These are phyloP conservation scores for Calvatia gigantea DNA, from an alignment of 768 basidiomycete genomes.

Conservation along the genomic window DNA sequence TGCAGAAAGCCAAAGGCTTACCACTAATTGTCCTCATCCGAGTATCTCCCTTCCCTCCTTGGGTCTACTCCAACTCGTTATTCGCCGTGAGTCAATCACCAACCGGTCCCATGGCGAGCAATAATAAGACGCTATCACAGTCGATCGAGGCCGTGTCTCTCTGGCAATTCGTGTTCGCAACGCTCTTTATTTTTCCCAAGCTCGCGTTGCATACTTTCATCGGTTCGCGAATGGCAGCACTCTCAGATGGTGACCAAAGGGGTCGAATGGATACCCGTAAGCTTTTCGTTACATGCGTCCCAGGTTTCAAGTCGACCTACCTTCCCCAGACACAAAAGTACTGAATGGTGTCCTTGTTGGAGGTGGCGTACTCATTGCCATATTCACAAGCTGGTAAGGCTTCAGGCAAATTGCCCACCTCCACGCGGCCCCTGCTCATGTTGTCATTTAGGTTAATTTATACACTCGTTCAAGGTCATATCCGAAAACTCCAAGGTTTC, in stretches of 20 bases:
- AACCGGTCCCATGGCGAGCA: not conserved
- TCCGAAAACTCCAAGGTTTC: slow-evolving; percentile 47
- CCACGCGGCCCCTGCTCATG: slow-evolving; percentile 11
- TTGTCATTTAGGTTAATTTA: slow-evolving; percentile 56
- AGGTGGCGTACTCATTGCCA: slow-evolving; percentile 54
- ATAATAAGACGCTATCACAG: slow-evolving; percentile 26
- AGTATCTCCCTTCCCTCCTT: slow-evolving; percentile 79
- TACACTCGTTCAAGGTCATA: slow-evolving; percentile 57
- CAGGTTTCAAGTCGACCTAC: slow-evolving; percentile 7
- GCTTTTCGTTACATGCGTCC: slow-evolving; percentile 18
- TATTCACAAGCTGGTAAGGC: slow-evolving; percentile 66
- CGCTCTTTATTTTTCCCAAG: slow-evolving; percentile 68
- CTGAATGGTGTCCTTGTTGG: slow-evolving; percentile 59
- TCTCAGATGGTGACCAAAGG: slow-evolving; percentile 76
- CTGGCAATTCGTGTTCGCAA: slow-evolving; percentile 76
- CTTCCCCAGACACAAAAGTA: slow-evolving; percentile 51
- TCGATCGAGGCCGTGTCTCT: slow-evolving; percentile 73
- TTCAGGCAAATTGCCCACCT: not conserved
- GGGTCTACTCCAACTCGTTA: slow-evolving; percentile 82
- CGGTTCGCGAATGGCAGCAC: slow-evolving; percentile 66
- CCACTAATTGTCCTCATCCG: slow-evolving; percentile 82
- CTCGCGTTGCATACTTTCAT: slow-evolving; percentile 72
- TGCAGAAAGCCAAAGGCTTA: slow-evolving; percentile 67
- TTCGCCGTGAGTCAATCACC: slow-evolving; percentile 58
- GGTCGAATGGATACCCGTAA: slow-evolving; percentile 73